These are phyloP conservation scores for Fomes fomentarius DNA, from an alignment of 1,284 basidiomycete species.

Conservation along the genomic window DNA sequence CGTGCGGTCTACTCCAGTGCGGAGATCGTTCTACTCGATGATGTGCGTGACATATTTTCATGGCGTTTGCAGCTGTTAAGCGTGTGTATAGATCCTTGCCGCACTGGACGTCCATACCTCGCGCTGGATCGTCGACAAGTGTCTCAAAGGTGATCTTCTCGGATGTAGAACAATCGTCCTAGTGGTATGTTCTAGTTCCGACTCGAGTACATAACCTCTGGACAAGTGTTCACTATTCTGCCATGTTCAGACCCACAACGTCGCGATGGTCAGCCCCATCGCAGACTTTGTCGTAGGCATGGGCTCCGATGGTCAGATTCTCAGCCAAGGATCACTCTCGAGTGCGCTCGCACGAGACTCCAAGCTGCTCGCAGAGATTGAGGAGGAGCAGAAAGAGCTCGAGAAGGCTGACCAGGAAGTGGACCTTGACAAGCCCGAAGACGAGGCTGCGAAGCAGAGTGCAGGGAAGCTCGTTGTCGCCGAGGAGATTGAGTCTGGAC, in stretches of 20 bases:
- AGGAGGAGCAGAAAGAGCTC: slow-evolving; percentile 42
- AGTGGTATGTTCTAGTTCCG: slow-evolving; percentile 58
- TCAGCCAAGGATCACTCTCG: slow-evolving; percentile 49
- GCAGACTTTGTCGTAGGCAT: slow-evolving; percentile 68
- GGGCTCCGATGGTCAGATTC: slow-evolving; percentile 51
- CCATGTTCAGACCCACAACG: slow-evolving; percentile 64
- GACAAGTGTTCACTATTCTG: too few species aligned
- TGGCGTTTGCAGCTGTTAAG: not conserved
- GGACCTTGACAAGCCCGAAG: slow-evolving; percentile 38
- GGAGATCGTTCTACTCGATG: slow-evolving; percentile 64
- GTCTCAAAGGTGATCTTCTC: slow-evolving; percentile 71
- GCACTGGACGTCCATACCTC: slow-evolving; percentile 69
- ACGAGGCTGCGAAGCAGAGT: slow-evolving; percentile 26
- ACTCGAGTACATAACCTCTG: too few species aligned
- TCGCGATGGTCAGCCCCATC: slow-evolving; percentile 64
- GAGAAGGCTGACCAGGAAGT: slow-evolving; percentile 45
- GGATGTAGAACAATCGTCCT: slow-evolving; percentile 72
- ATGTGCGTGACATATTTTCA: slow-evolving; percentile 41
- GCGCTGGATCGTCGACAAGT: slow-evolving; percentile 77
- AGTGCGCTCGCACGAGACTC: slow-evolving; percentile 46
- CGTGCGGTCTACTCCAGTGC: slow-evolving; percentile 71
- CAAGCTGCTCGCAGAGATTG: slow-evolving; percentile 42
- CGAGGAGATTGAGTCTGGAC: slow-evolving; percentile 63
- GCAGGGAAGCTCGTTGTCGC: slow-evolving; percentile 56
- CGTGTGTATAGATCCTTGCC: slow-evolving; percentile 43